Evolutionary conservation across 1,139 yeast genomes (phyloP), one percentile per base, ranked within the genome.

Genomic region (Geotrichum siamense): DNA sequence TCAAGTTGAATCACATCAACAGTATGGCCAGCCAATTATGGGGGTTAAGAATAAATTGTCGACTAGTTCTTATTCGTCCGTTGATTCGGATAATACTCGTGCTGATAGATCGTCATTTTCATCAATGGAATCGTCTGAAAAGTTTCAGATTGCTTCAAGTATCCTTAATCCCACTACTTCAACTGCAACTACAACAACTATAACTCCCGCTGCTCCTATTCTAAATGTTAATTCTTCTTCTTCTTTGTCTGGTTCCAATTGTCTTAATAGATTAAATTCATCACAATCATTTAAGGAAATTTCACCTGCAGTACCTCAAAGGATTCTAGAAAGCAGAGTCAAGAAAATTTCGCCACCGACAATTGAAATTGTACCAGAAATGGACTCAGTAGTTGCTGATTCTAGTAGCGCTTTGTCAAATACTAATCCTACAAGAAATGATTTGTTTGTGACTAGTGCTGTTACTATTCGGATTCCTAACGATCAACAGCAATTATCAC

Each of bases 351-450:
- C 43, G 12, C 46, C 51, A 4, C 55, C 55, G 2, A 34, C 15
- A 2, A 41, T 52, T 27, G 40, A 42, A 1, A 42, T 54, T 25
- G 35, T 45, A 2, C 48, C 57, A 1, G 57, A 54, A 30, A 43
- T 49, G n/a, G 51, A 49, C 21, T 39, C 46, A 5, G 36, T 43
- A n/a, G 37, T 43, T 8, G 29, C 43, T 13, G 36, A 39, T 21
- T 10, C 32, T 35, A 30, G 42, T 16, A 21, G 21, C 4, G 5
- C 17, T 8, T 10, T 23, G 26, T 8, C 8, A 28, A 12, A 6
- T 8, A 13, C 39, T 6, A 12, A 6, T 8, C 16, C 39, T 6
- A 23, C 21, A 1, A 32, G 44, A 6, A 45, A 42, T 30, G 49
- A 47, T 31, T 15, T 38, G 5, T 43, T 37, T 25, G 39, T 47